Evolutionary conservation across 768 basidiomycete species (phyloP), one percentile per base, ranked within the genome.

Genomic region (Kwoniella mangroviensis): DNA sequence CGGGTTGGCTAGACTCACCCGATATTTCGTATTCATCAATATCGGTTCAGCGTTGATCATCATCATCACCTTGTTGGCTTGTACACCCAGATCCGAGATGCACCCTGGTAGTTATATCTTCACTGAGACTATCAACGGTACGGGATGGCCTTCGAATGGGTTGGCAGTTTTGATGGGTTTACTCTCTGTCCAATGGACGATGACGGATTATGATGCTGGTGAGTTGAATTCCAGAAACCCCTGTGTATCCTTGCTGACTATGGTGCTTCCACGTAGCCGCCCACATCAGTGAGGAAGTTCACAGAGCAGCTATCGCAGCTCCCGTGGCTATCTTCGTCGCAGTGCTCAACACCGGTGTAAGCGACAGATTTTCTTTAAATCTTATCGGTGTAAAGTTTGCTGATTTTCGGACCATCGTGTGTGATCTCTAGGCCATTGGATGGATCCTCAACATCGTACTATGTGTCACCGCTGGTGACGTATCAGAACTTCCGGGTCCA

Each of bases 381-480:
- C 22, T 58, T 19, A n/a, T n/a, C 22, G 19, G 45, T 49, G 12
- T 49, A 12, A 49, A 13, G 5, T 55, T 21, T 12, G 53, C 53
- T 55, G 2, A 55, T 26, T 58, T 5, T 17, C 56, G 4, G n/a
- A 42, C 22, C 21, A 1, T 49, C 45, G 5, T 40, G 40, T 19
- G n/a, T 22, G 3, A 40, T 45, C 21, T 19, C 2, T 26, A 73
- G 69, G 43, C 41, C 9, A 86, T 92, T 70, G 92, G 92, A 42
- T 94, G 92, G 92, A 76, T 94, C 10, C 86, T 94, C 70, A 96
- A 94, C 83, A 91, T 96, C 72, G 90, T 93, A 4, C 83, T 93
- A 40, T 87, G 94, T n/a, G 85, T 94, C 10, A 94, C 92, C 82
- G 91, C 91, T 21, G 92, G 92, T 26, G 76, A 79, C 54, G 74